Base-by-base conservation (phyloP, 768 basidiomycete genomes). In the Leucosporidium scottii region DNA sequence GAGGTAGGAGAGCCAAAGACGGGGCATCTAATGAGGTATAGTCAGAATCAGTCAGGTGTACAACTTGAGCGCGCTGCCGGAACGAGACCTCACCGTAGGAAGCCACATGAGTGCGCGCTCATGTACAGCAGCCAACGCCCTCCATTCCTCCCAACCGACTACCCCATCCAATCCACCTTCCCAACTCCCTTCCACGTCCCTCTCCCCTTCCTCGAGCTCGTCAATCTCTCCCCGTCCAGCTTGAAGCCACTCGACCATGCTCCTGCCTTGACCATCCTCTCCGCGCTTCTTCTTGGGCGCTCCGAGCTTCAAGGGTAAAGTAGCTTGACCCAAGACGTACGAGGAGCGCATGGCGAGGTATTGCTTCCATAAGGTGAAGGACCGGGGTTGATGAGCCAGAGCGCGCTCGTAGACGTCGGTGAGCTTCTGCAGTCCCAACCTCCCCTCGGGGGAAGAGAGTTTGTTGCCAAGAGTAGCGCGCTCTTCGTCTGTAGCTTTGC, bases 131-230 rank as follows among this genome's bases (percentile, higher is more conserved):
- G 94, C 83, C 18, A 99, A 83, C 21, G 85, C 80, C 76, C 85
- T 91, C 96, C 96, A 99, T 78, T 99, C 96, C 72, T 90, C 87
- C 86, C 88, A 96, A 8, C 94, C 96, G n/a, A 96, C 83, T 9
- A 93, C 81, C 3, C 87, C 86, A 76, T 98, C 90, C 59, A 98
- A 79, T 23, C 89, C 87, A 9, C 85, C 86, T 58, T 90, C 85
- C 91, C 93, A 98, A 27, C 59, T 70, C 2, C 17, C 15, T 50
- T 73, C 70, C 18, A 65, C 61, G 34, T 75, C 72, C 20, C 65
- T 47, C 53, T 74, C 72, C 34, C 69, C 66, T 20, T 66, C 67
- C 57, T 73, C 71, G 27, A 71, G 63, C 49, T 59, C 64, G 57
- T 88, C 76, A 68, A 62, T 50, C 56, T 75, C 72, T 34, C 70